Evolutionary conservation across 1,284 basidiomycete species (phyloP), one percentile per base, ranked within the genome.

Genomic region (Lentinula novae-zelandiae): DNA sequence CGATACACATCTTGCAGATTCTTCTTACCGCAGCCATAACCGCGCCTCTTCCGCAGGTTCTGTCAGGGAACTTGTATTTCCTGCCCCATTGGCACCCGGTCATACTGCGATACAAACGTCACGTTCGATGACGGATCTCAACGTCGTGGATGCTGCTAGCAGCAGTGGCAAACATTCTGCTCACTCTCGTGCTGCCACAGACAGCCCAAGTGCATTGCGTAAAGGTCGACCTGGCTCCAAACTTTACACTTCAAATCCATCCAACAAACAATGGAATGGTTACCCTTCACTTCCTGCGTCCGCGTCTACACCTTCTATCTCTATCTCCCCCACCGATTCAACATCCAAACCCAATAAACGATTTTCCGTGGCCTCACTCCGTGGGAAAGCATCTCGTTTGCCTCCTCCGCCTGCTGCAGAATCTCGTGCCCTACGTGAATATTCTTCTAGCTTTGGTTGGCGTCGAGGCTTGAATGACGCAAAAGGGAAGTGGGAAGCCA

Each of bases 381-480:
- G 39, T 40, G n/a, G 48, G 39, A 58, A 58, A 27, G 46, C 54
- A 56, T 46, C 54, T 5, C 38, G 13, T 1, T n/a, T 50, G 20
- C 57, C 36, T 4, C 57, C 57, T 3, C 57, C 57, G 10, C 49
- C 39, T 40, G 38, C 27, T 9, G 5, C 15, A 10, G 57, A 58
- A 31, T 44, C 49, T 52, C 57, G 57, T 17, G 57, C 57, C 0
- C 57, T 58, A 27, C 48, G 50, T 17, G 38, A 39, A 51, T 58
- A 58, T 40, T 58, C 57, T n/a, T 58, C 57, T 20, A 58, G 27
- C 34, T 58, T 58, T 42, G 57, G 57, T 15, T 58, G 57, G 57
- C 46, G 57, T 5, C 20, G 54, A 44, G 54, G 42, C 7, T 34
- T 56, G 15, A 46, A 20, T 46, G 54, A 56, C 15, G 54, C 54